These are phyloP conservation scores for Yamadazyma diospyri DNA, from an alignment of 1,139 yeast species.

Conservation along the genomic window DNA sequence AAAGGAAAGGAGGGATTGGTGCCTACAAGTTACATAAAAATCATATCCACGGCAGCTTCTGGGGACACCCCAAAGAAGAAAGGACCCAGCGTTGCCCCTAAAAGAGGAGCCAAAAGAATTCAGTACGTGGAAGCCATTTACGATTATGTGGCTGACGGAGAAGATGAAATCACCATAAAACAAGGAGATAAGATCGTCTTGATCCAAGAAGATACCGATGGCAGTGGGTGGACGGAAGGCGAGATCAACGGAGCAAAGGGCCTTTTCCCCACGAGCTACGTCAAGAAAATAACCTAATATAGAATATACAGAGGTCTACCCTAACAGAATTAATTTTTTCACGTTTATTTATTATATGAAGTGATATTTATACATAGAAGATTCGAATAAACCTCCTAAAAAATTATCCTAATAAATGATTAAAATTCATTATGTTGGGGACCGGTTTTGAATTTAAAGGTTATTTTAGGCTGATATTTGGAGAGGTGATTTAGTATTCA, in stretches of 20 bases:
- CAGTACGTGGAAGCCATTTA: constrained; percentile 72
- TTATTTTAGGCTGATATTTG: neutral
- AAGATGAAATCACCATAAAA: constrained; percentile 68
- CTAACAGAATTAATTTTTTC: constrained; percentile 4
- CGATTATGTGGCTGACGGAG: constrained; percentile 79
- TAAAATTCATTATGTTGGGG: constrained; percentile 6
- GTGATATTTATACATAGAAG: constrained; percentile 7
- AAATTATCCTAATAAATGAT: constrained; percentile 7
- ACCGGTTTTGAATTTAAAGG: constrained; percentile 4
- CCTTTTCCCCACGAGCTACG: constrained; percentile 80
- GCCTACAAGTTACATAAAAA: constrained; percentile 71
- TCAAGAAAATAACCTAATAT: constrained; percentile 35
- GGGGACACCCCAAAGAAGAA: constrained; percentile 42
- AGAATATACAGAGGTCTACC: constrained; percentile 6
- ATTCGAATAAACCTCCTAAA: constrained; percentile 4
- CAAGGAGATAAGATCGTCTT: constrained; percentile 78
- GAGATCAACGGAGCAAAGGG: constrained; percentile 72
- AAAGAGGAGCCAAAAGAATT: constrained; percentile 66
- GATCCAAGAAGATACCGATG: constrained; percentile 66
- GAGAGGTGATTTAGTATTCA: constrained; percentile 34
- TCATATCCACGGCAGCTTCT: constrained; percentile 11
- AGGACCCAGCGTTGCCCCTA: constrained; percentile 68
- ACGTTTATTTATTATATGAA: constrained; percentile 10
- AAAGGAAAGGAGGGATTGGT: constrained; percentile 67
- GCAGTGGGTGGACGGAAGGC: constrained; percentile 97